A percentile compares a stretch with the other conserved stretches of the same genome.
phyloP scores from a whole-genome alignment of 2,329 filamentous ascomycete genomes.

The Aotearoamyces nothofagi region DNA sequence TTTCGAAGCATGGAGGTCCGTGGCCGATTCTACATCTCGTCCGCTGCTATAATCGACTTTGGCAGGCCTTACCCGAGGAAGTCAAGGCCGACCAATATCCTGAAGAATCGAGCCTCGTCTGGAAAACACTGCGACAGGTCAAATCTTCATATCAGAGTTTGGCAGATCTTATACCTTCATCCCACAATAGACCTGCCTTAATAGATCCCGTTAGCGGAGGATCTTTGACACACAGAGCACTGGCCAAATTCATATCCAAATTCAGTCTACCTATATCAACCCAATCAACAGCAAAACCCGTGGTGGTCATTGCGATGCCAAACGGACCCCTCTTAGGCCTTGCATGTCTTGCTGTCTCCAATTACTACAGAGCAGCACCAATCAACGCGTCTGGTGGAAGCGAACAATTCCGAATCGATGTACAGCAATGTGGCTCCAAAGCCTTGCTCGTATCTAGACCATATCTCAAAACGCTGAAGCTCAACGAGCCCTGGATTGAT shows the following conservation, averaged over 20 bases:
- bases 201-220: constrained; percentile 1
- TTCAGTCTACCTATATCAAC: constrained; percentile 19
- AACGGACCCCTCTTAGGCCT: constrained; percentile 38
- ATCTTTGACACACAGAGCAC: constrained; percentile 19
- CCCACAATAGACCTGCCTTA: constrained; percentile 1
- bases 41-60: constrained; percentile 21
- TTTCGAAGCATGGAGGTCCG: not conserved
- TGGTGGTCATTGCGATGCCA: constrained; percentile 33
- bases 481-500: constrained; percentile 20
- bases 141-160: constrained; percentile 1
- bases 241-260: constrained; percentile 18
- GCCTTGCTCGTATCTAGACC: constrained; percentile 28
- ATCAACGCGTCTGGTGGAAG: constrained; percentile 31
- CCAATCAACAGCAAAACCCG: constrained; percentile 20
- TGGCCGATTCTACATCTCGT: constrained; percentile 17
- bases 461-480: constrained; percentile 24
- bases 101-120: not conserved
- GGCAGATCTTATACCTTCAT: constrained; percentile 1
- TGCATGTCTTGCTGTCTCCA: constrained; percentile 30
- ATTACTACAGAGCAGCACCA: constrained; percentile 34
- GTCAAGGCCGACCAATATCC: constrained; percentile 18
- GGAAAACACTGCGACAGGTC: not conserved
- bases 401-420: constrained; percentile 34
- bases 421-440: constrained; percentile 29
- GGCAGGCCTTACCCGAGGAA: constrained; percentile 22